These are phyloP conservation scores for Gracilaria gracilis DNA, from an alignment of 23 red algal genomes.

Conservation along the genomic window DNA sequence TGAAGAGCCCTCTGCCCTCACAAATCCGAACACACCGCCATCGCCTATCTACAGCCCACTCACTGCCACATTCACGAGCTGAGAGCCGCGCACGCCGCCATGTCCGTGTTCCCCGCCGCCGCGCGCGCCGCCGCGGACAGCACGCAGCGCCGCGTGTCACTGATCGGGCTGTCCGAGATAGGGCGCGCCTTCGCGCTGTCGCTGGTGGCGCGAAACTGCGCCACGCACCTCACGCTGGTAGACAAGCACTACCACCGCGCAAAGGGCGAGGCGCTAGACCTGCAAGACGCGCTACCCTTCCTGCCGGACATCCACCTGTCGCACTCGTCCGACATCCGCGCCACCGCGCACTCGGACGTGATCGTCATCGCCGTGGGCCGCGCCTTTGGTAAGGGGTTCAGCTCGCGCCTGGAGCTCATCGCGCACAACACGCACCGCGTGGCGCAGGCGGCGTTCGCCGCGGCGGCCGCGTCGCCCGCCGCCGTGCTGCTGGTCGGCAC, in stretches of 20 bases:
- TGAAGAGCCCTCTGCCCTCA: too few relatives aligned
- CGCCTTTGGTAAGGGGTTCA: not conserved
- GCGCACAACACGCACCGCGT: slow-evolving; percentile 40
- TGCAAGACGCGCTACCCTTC: slow-evolving; percentile 44
- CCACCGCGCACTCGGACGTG: slow-evolving; percentile 30
- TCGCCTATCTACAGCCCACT: too few relatives aligned
- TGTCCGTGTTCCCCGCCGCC: slow-evolving; percentile 3
- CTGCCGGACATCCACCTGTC: slow-evolving; percentile 32
- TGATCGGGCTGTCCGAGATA: slow-evolving; percentile 37
- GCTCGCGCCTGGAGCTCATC: slow-evolving; percentile 12
- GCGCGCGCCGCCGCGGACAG: too few relatives aligned
- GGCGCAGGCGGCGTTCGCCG: slow-evolving; percentile 25
- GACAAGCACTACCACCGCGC: slow-evolving; percentile 56
- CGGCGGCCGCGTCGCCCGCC: slow-evolving; percentile 20
- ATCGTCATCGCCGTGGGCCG: slow-evolving; percentile 23
- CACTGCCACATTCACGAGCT: too few relatives aligned
- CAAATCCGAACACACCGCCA: too few relatives aligned
- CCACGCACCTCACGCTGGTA: slow-evolving; percentile 38
- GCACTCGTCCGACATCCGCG: slow-evolving; percentile 30
- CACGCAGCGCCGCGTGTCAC: slow-evolving; percentile 37
- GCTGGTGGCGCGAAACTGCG: slow-evolving; percentile 43
- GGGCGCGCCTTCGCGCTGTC: slow-evolving; percentile 34
- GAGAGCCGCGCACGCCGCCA: too few relatives aligned
- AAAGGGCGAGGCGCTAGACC: slow-evolving; percentile 48
- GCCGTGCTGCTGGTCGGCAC: slow-evolving; percentile 23